A percentile compares a stretch with the other conserved stretches of the same genome.
Conservation (phyloP, 768 basidiomycete species). For the Mycena amicta region DNA sequence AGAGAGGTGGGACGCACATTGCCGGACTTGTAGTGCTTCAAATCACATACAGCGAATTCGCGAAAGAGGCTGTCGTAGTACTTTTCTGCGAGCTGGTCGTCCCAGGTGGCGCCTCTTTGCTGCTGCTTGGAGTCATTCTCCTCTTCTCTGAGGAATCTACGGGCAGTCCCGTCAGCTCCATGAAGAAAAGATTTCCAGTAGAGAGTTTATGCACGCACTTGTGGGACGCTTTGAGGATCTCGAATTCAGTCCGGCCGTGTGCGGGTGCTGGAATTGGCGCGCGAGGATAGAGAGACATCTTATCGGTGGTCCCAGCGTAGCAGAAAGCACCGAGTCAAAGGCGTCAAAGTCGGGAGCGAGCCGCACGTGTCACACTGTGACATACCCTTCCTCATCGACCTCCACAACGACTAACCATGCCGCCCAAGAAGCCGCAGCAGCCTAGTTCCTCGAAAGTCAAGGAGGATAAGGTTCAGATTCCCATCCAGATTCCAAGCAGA, state of each 20-base stretch:
- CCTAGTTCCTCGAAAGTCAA: constrained; percentile 68
- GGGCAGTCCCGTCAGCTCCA: background rate
- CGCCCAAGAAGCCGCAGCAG: constrained; percentile 74
- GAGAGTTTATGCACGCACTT: constrained; percentile 45
- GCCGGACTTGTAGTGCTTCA: constrained; percentile 95
- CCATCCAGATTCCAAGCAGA: too few relatives aligned
- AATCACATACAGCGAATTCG: constrained; percentile 89
- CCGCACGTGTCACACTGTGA: background rate
- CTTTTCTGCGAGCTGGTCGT: constrained; percentile 83
- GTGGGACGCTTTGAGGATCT: constrained; percentile 74
- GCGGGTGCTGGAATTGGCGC: background rate
- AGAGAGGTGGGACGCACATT: constrained; percentile 53
- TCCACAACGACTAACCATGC: constrained; percentile 53
- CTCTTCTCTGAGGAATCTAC: constrained; percentile 78
- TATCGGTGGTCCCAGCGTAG: too few relatives aligned
- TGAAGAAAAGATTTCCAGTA: constrained; percentile 1
- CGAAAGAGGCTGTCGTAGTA: constrained; percentile 89
- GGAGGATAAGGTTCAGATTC: constrained; percentile 85
- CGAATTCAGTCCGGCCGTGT: constrained; percentile 56
- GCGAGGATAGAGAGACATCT: background rate
- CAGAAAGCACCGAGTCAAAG: background rate
- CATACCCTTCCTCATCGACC: background rate
- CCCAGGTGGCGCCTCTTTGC: constrained; percentile 57
- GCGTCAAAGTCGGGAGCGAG: background rate
- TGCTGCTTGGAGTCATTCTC: constrained; percentile 42